Base-by-base conservation (phyloP, 768 basidiomycete genomes). In the Leccinum ochraceum region DNA sequence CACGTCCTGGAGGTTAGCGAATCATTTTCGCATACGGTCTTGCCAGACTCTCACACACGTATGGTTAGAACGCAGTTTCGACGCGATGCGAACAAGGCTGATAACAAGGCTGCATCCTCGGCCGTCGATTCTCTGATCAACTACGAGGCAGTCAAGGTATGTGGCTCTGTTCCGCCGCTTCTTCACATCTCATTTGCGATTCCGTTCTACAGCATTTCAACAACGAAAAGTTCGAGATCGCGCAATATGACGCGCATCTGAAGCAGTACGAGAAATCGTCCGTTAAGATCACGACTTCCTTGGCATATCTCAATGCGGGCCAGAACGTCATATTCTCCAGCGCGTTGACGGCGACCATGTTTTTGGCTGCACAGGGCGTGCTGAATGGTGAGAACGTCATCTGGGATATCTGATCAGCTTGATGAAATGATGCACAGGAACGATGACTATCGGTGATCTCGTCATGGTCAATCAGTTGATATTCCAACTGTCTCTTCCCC, bases 391-490 rank as follows among this genome's bases (percentile, higher is more conserved):
- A 14, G 30, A 26, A 17, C 13, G 8, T 51, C 16, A 14, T 54
- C 20, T 10, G 13, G 6, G 24, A 36, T 11, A 24, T 52, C 20
- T 20, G 1, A 44, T 22, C 7, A 32, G n/a, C 4, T 61, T 63
- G 6, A 69, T 56, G 11, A 37, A 49, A 61, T 3, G 26, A 46
- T 32, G 11, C 30, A 13, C 63, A 95, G 95, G 95, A 8, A 94
- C 92, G 0, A 98, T 99, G 96, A 97, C 95, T 4, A 85, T 99
- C 24, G 97, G 97, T 8, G 97, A 99, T 69, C 84, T 99, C 14
- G 97, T 99, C 66, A 98, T 99, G 96, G 90, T 97, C 67, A 99
- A 99, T 74, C 96, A 98, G 71, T 83, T 99, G 26, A 94, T 98
- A 36, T 99, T 99, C 80, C 97, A 99, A 70, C 79, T 99, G 0